These are phyloP conservation scores for Astrothelium subdiscretum DNA, from an alignment of 495 filamentous ascomycete species.

Conservation along the genomic window DNA sequence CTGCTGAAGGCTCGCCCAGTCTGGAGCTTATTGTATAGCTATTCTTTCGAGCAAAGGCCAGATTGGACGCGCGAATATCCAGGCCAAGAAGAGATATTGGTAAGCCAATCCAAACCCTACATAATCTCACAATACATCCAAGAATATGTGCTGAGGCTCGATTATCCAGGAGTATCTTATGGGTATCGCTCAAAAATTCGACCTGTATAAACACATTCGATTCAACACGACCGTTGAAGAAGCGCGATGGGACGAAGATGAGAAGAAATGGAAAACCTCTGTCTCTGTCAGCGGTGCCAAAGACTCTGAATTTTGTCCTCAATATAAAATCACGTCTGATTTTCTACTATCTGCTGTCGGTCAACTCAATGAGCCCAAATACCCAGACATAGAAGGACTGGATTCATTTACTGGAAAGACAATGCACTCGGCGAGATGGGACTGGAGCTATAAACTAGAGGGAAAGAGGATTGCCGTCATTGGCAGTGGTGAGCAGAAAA, in stretches of 20 bases:
- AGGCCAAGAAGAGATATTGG: constrained; percentile 49
- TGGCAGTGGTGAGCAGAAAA: constrained; percentile 21
- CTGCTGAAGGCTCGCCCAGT: constrained; percentile 22
- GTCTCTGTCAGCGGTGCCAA: constrained; percentile 36
- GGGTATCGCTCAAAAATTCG: constrained; percentile 46
- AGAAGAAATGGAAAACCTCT: constrained; percentile 42
- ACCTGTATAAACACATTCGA: constrained; percentile 44
- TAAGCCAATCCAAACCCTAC: constrained; percentile 8
- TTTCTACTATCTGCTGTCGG: constrained; percentile 56
- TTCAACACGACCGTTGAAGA: constrained; percentile 42
- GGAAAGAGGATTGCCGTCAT: constrained; percentile 39
- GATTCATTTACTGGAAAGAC: constrained; percentile 41
- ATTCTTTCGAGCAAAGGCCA: constrained; percentile 54
- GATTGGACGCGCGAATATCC: constrained; percentile 55
- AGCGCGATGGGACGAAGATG: constrained; percentile 44
- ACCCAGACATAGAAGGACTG: constrained; percentile 48
- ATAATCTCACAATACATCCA: not conserved
- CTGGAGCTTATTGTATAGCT: constrained; percentile 46
- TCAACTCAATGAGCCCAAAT: constrained; percentile 47
- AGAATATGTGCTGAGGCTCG: not conserved
- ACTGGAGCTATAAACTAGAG: constrained; percentile 43
- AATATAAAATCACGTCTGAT: constrained; percentile 39
- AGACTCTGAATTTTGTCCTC: constrained; percentile 33
- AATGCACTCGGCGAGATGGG: constrained; percentile 40
- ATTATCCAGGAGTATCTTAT: constrained; percentile 37